These are phyloP conservation scores for Elongisporangium undulatum DNA, from an alignment of 352 stramenopile genomes.

Conservation along the genomic window DNA sequence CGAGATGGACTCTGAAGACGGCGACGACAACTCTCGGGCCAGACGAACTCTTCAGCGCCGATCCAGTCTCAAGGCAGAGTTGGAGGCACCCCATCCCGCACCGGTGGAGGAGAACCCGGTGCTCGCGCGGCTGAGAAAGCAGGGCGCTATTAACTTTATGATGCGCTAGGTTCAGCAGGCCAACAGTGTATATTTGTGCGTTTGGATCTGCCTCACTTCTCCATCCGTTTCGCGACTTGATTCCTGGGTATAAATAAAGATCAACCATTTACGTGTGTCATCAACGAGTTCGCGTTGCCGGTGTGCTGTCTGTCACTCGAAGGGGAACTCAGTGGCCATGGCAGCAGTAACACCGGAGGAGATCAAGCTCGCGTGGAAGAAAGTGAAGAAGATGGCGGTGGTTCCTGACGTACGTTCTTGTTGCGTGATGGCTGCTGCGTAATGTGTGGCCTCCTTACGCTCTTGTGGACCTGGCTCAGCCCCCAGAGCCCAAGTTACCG, in stretches of 20 bases:
- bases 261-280: not conserved
- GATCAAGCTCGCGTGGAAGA: constrained; percentile 60
- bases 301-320: not conserved
- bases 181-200: constrained; percentile 19
- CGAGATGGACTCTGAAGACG: constrained; percentile 13
- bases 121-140: constrained; percentile 69
- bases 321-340: constrained; percentile 23
- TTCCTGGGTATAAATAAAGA: not conserved
- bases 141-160: constrained; percentile 85
- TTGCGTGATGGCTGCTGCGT: not conserved
- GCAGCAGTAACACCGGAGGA: constrained; percentile 56
- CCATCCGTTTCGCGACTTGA: not conserved
- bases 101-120: constrained; percentile 65
- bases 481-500: constrained; percentile 56
- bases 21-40: constrained; percentile 7
- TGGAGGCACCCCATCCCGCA: constrained; percentile 20
- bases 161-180: constrained; percentile 32
- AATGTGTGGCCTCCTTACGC: not conserved
- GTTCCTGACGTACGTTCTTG: constrained; percentile 38
- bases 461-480: constrained; percentile 16
- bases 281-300: not conserved
- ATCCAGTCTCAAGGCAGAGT: constrained; percentile 43
- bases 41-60: constrained; percentile 26
- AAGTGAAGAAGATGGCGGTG: constrained; percentile 51
- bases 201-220: constrained; percentile 6